A percentile compares a stretch with the other conserved stretches of the same genome.
phyloP scores from a whole-genome alignment of 768 basidiomycete species.

The Termitomyces titanicus region DNA sequence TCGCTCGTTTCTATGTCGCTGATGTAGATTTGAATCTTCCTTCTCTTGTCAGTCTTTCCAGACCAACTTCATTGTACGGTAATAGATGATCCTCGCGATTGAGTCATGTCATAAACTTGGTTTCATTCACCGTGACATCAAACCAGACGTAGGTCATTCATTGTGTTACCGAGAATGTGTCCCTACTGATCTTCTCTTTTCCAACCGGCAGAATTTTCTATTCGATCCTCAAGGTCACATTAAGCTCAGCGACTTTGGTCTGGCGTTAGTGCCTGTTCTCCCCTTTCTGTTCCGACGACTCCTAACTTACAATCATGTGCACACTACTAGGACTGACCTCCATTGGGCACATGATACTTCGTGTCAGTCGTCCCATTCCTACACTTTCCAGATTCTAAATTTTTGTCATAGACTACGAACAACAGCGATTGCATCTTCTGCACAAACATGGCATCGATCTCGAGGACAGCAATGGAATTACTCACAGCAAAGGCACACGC shows the following conservation, averaged over 20 bases:
- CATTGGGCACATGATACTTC: conserved; percentile 98
- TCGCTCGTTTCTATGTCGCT: conserved; percentile 90
- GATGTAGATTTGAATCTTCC: conserved; percentile 54
- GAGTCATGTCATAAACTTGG: conserved; percentile 92
- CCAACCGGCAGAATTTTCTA: conserved; percentile 74
- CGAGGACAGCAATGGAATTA: conserved; percentile 65
- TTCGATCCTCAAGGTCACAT: conserved; percentile 94
- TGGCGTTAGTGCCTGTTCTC: conserved; percentile 66
- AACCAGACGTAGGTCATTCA: conserved; percentile 68
- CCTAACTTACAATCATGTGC: no score
- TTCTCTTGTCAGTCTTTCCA: conserved; percentile 11
- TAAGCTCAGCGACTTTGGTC: conserved; percentile 91
- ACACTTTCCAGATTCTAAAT: conserved; percentile 1
- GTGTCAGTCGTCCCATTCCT: conserved; percentile 42
- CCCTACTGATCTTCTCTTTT: conserved; percentile 11
- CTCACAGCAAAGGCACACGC: conserved; percentile 70
- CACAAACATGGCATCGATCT: conserved; percentile 95
- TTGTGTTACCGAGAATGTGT: conserved; percentile 16
- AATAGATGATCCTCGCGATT: conserved; percentile 89
- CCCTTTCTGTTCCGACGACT: background rate
- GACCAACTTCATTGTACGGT: conserved; percentile 12
- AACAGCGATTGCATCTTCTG: conserved; percentile 83
- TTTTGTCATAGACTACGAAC: conserved; percentile 74
- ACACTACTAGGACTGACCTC: conserved; percentile 84
- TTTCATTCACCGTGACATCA: conserved; percentile 98